These are phyloP conservation scores for Trichoderma arundinaceum DNA, from an alignment of 2,329 filamentous ascomycete species.

Conservation along the genomic window DNA sequence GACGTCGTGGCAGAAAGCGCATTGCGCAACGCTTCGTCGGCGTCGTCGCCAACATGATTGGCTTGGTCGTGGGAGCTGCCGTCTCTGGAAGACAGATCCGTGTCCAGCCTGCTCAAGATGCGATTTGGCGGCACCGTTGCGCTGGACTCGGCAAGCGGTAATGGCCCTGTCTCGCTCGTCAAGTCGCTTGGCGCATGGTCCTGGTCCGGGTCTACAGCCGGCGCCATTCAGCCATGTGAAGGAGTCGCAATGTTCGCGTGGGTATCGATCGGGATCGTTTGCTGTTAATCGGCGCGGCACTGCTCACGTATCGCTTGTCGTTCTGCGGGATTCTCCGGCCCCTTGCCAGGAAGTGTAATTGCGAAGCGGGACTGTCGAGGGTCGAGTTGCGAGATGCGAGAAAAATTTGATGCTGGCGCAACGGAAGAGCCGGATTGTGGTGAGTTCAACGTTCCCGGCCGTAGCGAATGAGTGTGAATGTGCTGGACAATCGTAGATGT, in stretches of 20 bases:
- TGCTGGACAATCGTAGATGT: slow-evolving; percentile 2
- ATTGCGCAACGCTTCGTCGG: slow-evolving; percentile 33
- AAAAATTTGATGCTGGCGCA: not conserved
- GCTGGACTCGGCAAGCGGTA: slow-evolving; percentile 13
- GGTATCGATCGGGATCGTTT: slow-evolving; percentile 11
- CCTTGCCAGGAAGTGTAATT: not conserved
- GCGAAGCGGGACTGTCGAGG: not conserved
- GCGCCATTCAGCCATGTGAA: slow-evolving; percentile 45
- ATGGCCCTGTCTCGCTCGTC: slow-evolving; percentile 33
- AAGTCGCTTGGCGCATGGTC: slow-evolving; percentile 36
- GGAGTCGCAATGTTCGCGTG: slow-evolving; percentile 15
- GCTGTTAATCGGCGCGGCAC: not conserved
- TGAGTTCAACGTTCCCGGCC: not conserved
- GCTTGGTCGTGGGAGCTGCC: not conserved
- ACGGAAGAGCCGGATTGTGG: not conserved
- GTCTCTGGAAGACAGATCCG: slow-evolving; percentile 11
- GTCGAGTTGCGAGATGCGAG: not conserved
- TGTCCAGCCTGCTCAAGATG: slow-evolving; percentile 11
- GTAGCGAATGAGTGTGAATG: not conserved
- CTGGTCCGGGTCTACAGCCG: slow-evolving; percentile 41
- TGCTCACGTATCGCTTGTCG: too few relatives aligned
- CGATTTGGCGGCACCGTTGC: slow-evolving; percentile 1
- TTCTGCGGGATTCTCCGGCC: not conserved
- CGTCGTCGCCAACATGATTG: slow-evolving; percentile 19
- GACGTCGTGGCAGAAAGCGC: slow-evolving; percentile 39